Evolutionary conservation across 495 filamentous ascomycete genomes (phyloP).

Genomic region (Umbilicaria muhlenbergii): DNA sequence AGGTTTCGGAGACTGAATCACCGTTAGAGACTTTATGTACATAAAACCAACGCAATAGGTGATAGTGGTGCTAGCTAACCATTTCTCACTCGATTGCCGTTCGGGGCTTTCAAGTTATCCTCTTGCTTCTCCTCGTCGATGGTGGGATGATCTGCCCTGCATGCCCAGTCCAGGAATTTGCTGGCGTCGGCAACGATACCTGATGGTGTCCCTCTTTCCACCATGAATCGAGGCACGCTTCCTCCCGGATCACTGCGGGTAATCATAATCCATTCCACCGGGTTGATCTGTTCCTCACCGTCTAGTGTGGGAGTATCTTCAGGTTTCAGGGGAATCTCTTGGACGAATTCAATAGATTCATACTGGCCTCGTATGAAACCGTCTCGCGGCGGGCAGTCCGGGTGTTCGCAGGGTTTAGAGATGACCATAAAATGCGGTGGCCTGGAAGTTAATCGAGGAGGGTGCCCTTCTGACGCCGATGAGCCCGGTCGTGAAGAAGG

Average conservation of each 20-base stretch:
- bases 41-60: not conserved
- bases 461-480: conserved; percentile 11
- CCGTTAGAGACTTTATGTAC: conserved; percentile 5
- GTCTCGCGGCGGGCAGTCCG: conserved; percentile 45
- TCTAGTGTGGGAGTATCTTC: conserved; percentile 17
- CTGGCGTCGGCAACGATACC: conserved; percentile 69
- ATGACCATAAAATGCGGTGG: conserved; percentile 69
- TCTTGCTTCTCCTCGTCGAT: conserved; percentile 23
- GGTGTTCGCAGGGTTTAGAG: conserved; percentile 68
- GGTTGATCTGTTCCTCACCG: conserved; percentile 37
- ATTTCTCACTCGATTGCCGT: conserved; percentile 5
- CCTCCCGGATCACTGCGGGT: conserved; percentile 90
- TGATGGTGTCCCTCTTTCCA: conserved; percentile 77
- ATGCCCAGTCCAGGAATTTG: conserved; percentile 80
- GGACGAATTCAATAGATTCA: conserved; percentile 82
- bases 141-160: conserved; percentile 32
- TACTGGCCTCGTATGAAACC: conserved; percentile 74
- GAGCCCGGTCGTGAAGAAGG: conserved; percentile 10
- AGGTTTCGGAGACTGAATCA: conserved; percentile 2
- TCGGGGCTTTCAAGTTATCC: conserved; percentile 17
- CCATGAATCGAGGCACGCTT: conserved; percentile 83
- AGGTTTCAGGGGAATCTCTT: conserved; percentile 49
- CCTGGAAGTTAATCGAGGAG: conserved; percentile 6
- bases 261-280: conserved; percentile 93
- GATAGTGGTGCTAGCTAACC: conserved; percentile 1